A percentile compares a stretch with the other conserved stretches of the same genome.
Evolutionary conservation across 352 stramenopile genomes (phyloP).

Genomic region (Pythium pyrilobum): DNA sequence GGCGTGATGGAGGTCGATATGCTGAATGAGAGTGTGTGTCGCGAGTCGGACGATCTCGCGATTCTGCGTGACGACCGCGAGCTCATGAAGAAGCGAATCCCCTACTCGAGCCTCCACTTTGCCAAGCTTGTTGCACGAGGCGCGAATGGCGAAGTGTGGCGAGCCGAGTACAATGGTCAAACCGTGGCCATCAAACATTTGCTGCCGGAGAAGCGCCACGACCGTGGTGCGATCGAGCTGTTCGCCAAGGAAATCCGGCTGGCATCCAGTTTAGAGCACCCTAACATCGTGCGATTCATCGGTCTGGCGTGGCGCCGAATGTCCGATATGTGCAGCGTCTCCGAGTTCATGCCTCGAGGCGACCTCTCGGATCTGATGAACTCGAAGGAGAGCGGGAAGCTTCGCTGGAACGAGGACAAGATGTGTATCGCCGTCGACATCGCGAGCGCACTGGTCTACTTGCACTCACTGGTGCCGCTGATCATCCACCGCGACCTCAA

Average conservation of each 20-base stretch:
- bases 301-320: constrained; percentile 50
- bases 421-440: constrained; percentile 53
- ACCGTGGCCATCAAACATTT: constrained; percentile 59
- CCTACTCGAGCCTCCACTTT: constrained; percentile 34
- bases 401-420: constrained; percentile 47
- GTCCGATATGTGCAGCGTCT: constrained; percentile 50
- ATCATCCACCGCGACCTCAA: constrained; percentile 75
- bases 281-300: constrained; percentile 67
- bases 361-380: constrained; percentile 49
- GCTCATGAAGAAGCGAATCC: constrained; percentile 41
- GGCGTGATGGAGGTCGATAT: constrained; percentile 6
- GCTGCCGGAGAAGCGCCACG: constrained; percentile 39
- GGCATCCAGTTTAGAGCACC: constrained; percentile 39
- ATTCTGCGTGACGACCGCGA: constrained; percentile 36
- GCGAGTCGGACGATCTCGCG: constrained; percentile 27
- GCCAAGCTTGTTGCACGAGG: constrained; percentile 36
- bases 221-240: constrained; percentile 30
- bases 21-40: constrained; percentile 10
- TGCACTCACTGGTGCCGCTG: constrained; percentile 45
- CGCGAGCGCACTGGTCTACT: constrained; percentile 53
- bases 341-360: constrained; percentile 54
- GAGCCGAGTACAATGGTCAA: constrained; percentile 28
- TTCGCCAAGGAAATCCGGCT: constrained; percentile 58
- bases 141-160: constrained; percentile 62
- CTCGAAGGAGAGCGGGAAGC: constrained; percentile 25